Evolutionary conservation across 805 yeast genomes (phyloP).

Genomic region (Barnettozyma salicaria): DNA sequence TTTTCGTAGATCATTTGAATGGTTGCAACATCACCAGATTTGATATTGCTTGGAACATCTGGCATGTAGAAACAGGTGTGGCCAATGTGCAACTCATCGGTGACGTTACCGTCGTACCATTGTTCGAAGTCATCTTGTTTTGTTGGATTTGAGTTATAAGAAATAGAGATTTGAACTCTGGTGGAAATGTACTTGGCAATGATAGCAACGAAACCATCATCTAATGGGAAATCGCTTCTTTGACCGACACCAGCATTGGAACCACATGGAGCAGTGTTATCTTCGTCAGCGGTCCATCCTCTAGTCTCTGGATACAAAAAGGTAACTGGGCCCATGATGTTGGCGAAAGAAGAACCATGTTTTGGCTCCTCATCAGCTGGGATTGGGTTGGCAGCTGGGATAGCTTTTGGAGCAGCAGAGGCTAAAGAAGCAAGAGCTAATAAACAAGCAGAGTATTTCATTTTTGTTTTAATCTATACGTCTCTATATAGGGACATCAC

Average conservation of each 20-base stretch:
- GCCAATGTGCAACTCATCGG: conserved; percentile 37
- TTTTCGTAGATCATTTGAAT: conserved; percentile 37
- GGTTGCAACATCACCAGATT: conserved; percentile 38
- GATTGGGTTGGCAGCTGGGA: conserved; percentile 17
- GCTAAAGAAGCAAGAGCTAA: conserved; percentile 17
- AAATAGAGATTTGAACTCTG: conserved; percentile 35
- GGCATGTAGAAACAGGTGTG: conserved; percentile 43
- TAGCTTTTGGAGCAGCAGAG: conserved; percentile 22
- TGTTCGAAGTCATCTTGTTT: conserved; percentile 35
- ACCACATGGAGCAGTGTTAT: conserved; percentile 43
- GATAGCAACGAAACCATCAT: conserved; percentile 41
- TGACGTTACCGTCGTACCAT: conserved; percentile 34
- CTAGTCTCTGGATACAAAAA: conserved; percentile 37
- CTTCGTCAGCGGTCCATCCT: conserved; percentile 41
- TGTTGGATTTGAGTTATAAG: conserved; percentile 35
- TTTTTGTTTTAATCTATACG: not conserved
- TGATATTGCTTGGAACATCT: conserved; percentile 33
- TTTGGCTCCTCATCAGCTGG: conserved; percentile 12
- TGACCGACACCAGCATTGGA: conserved; percentile 30
- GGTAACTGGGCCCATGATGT: conserved; percentile 26
- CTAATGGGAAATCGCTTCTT: conserved; percentile 41
- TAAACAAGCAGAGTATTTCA: conserved; percentile 12
- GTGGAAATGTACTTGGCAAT: conserved; percentile 38
- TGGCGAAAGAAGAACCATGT: conserved; percentile 25
- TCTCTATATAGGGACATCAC: too few relatives aligned